Evolutionary conservation across 345 rosid species (phyloP).

Genomic region (Murraya koenigii): DNA sequence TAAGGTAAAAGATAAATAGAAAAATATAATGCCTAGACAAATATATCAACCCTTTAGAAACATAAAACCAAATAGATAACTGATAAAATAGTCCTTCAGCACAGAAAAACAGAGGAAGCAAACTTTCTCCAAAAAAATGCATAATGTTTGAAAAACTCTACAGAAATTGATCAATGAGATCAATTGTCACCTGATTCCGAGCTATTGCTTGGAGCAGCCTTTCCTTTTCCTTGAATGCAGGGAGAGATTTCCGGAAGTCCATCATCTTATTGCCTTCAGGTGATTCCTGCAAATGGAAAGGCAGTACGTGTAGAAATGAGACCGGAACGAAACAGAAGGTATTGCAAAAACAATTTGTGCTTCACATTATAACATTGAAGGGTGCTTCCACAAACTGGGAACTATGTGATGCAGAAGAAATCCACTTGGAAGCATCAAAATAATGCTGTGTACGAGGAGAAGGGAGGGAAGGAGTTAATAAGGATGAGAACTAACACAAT

Average conservation of each 20-base stretch:
- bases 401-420: no score
- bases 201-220: conserved; percentile 95
- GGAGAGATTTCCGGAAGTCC: conserved; percentile 81
- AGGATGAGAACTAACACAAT: no score
- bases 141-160: background rate
- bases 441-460: no score
- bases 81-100: background rate
- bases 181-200: conserved; percentile 70
- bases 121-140: background rate
- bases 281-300: conserved; percentile 56
- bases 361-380: background rate
- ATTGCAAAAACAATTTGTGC: background rate
- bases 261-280: conserved; percentile 85
- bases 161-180: background rate
- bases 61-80: background rate
- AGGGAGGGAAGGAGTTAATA: no score
- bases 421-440: no score
- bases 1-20: background rate
- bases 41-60: background rate
- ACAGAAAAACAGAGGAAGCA: background rate
- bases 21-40: background rate
- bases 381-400: no score
- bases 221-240: conserved; percentile 89
- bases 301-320: background rate
- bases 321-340: background rate